These are phyloP conservation scores for Alopecurus myosuroides DNA, from an alignment of 176 grass and related monocot species.

Conservation along the genomic window DNA sequence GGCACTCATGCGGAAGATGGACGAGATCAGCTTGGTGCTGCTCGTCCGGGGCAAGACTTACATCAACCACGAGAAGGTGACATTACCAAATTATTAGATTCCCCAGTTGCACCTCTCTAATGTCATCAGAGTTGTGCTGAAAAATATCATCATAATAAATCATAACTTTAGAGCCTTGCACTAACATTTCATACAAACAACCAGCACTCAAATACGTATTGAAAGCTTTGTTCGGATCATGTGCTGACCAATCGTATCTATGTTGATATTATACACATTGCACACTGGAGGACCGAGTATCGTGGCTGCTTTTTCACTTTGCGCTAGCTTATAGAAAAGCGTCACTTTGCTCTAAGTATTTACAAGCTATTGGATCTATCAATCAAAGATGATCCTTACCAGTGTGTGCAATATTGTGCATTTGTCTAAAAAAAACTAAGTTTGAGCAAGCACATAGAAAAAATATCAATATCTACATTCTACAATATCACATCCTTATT, in stretches of 20 bases:
- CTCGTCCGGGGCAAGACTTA: slow-evolving; percentile 63
- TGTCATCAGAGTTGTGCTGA: background rate
- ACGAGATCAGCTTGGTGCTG: slow-evolving; percentile 52
- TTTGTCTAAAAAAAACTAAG: no score
- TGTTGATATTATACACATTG: background rate
- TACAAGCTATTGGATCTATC: background rate
- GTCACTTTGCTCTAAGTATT: background rate
- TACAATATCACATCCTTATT: no score
- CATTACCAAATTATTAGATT: background rate
- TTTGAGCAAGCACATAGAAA: no score
- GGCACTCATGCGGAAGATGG: slow-evolving; percentile 28
- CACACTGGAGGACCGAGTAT: background rate
- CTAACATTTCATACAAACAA: background rate
- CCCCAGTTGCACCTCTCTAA: background rate
- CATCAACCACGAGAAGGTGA: slow-evolving; percentile 61
- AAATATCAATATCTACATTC: no score
- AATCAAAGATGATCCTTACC: background rate
- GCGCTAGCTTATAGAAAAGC: background rate
- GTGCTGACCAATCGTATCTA: background rate
- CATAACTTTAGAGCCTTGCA: background rate
- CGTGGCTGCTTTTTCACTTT: background rate
- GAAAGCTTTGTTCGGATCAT: background rate
- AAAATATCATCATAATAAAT: background rate
- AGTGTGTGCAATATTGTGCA: background rate
- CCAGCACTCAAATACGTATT: background rate